Percentiles rank a stretch among this genome's conserved stretches.
These are phyloP conservation scores for Penicillium psychrosexuale DNA, from an alignment of 2,329 filamentous ascomycete species.

Conservation along the genomic window DNA sequence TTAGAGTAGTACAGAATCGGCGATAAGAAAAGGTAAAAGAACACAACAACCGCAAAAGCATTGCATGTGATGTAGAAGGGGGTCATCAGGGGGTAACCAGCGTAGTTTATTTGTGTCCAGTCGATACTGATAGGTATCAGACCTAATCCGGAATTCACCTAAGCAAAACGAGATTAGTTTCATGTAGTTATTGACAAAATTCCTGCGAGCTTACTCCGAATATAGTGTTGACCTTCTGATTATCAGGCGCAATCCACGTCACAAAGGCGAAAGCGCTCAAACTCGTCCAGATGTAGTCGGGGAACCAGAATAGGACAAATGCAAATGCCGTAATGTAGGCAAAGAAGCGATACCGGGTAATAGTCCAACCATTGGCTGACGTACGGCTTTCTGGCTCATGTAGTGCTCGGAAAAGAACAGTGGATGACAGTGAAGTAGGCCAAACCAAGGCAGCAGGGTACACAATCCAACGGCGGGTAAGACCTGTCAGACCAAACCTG, in stretches of 20 bases:
- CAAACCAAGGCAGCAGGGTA: conserved; percentile 22
- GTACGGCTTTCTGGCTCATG: conserved; percentile 17
- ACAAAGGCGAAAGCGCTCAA: conserved; percentile 49
- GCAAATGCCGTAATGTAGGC: conserved; percentile 14
- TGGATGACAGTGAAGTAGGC: conserved; percentile 22
- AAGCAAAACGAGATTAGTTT: background rate
- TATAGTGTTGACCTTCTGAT: conserved; percentile 32
- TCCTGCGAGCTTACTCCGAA: conserved; percentile 19
- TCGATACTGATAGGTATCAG: conserved; percentile 47
- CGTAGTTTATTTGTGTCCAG: conserved; percentile 41
- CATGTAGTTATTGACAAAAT: too few species aligned
- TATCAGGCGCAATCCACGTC: conserved; percentile 48
- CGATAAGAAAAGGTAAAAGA: conserved; percentile 52
- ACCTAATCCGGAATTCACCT: conserved; percentile 26
- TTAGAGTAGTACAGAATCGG: conserved; percentile 58
- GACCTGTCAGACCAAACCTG: conserved; percentile 22
- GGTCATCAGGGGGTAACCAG: conserved; percentile 27
- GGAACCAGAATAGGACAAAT: conserved; percentile 49
- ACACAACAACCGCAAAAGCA: conserved; percentile 54
- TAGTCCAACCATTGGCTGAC: conserved; percentile 20
- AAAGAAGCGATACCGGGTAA: conserved; percentile 21
- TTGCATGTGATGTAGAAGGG: conserved; percentile 51
- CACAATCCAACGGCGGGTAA: conserved; percentile 22
- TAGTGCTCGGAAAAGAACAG: conserved; percentile 20
- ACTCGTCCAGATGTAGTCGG: conserved; percentile 48